Percentiles rank a stretch among this genome's conserved stretches.
These are phyloP conservation scores for Hortaea werneckii DNA, from an alignment of 2,329 filamentous ascomycete genomes.

Conservation along the genomic window DNA sequence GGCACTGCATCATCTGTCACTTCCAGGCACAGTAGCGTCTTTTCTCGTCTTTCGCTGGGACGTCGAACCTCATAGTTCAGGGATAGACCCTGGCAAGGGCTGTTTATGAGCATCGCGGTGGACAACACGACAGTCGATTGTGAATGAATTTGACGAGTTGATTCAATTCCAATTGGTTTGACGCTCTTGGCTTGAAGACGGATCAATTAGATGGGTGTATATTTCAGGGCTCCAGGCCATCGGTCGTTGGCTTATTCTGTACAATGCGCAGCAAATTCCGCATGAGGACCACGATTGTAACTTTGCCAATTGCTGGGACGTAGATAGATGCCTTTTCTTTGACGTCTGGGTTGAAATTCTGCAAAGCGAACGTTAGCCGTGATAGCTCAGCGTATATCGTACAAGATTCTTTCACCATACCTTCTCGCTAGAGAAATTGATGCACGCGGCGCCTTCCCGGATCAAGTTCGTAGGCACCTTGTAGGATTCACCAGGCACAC, in stretches of 20 bases:
- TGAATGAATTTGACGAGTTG: too few species aligned
- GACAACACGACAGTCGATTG: too few species aligned
- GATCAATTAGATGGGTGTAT: too few species aligned
- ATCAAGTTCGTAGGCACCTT: conserved; percentile 80
- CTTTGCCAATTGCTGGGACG: conserved; percentile 92
- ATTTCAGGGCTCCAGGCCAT: not conserved
- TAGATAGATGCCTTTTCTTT: conserved; percentile 97
- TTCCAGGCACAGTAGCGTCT: not conserved
- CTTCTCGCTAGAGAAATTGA: conserved; percentile 94
- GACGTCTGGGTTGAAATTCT: conserved; percentile 80
- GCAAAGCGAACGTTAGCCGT: not conserved
- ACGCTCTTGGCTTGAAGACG: too few species aligned
- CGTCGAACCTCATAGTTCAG: too few species aligned
- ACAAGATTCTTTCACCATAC: conserved; percentile 23
- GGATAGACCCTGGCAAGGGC: too few species aligned
- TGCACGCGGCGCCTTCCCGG: conserved; percentile 87
- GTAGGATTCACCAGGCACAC: conserved; percentile 78
- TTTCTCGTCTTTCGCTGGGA: not conserved
- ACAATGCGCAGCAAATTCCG: conserved; percentile 63
- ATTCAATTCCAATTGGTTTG: too few species aligned
- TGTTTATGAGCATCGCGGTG: too few species aligned
- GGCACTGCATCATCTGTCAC: not conserved
- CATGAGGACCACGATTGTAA: conserved; percentile 85
- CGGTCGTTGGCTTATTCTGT: conserved; percentile 15
- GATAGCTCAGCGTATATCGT: too few species aligned